A percentile compares a stretch with the other conserved stretches of the same genome.
These are phyloP conservation scores for Ephemerocybe angulata DNA, from an alignment of 768 basidiomycete species.

Conservation along the genomic window DNA sequence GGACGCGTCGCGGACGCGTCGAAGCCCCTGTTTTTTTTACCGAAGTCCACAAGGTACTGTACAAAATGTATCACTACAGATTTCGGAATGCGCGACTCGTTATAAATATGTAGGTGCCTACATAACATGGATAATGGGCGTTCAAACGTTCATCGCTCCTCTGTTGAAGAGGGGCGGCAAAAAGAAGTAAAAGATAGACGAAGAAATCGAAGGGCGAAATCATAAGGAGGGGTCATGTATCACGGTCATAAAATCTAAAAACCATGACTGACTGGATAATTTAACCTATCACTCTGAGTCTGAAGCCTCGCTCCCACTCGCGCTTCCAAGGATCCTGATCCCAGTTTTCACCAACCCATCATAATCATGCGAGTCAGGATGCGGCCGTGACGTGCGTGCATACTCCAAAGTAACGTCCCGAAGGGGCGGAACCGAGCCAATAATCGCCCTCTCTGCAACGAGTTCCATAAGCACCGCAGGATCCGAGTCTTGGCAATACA, in stretches of 20 bases:
- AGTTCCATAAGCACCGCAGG: conserved; percentile 16
- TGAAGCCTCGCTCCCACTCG: conserved; percentile 5
- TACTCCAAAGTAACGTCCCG: conserved; percentile 18
- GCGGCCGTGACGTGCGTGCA: conserved; percentile 6
- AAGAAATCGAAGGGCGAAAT: not conserved
- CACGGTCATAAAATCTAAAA: too few species aligned
- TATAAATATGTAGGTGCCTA: too few species aligned
- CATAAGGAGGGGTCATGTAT: too few species aligned
- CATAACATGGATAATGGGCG: too few species aligned
- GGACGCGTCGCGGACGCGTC: too few species aligned
- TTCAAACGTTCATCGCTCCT: too few species aligned
- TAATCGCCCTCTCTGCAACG: conserved; percentile 15
- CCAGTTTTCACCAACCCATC: conserved; percentile 10
- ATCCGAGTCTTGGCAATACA: conserved; percentile 28
- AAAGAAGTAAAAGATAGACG: not conserved
- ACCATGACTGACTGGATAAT: not conserved
- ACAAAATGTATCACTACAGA: too few species aligned
- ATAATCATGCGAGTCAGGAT: not conserved
- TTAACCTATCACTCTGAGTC: conserved; percentile 3
- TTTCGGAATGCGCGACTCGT: too few species aligned
- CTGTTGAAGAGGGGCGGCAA: too few species aligned
- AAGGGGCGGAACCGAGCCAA: conserved; percentile 10
- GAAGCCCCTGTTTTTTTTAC: too few species aligned
- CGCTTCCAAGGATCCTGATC: conserved; percentile 8
- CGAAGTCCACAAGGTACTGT: too few species aligned